A percentile compares a stretch with the other conserved stretches of the same genome.
Evolutionary conservation across 176 grass and related monocot genomes (phyloP).

Genomic region (Carex pumila): DNA sequence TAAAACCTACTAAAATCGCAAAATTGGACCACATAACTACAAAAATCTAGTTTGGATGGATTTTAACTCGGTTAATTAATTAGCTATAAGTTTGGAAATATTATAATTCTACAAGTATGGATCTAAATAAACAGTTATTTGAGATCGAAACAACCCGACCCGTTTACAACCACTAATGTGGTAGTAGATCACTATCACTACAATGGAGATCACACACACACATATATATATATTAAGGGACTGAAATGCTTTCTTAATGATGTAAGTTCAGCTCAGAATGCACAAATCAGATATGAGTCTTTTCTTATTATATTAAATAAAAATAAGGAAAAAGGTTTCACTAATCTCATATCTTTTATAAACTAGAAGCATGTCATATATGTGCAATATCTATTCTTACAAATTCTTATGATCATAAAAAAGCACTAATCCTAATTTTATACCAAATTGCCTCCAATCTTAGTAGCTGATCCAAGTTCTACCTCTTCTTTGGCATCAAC

Average conservation of each 20-base stretch:
- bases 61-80: too few species aligned
- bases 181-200: not conserved
- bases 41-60: too few species aligned
- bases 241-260: not conserved
- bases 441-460: slow-evolving; percentile 27
- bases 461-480: slow-evolving; percentile 14
- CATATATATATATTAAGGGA: not conserved
- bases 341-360: not conserved
- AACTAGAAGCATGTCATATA: not conserved
- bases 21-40: too few species aligned
- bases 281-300: not conserved
- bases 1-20: too few species aligned
- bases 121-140: too few species aligned
- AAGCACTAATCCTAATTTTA: slow-evolving; percentile 15
- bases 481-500: slow-evolving; percentile 20
- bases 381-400: not conserved
- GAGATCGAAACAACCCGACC: too few species aligned
- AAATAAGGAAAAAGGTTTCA: not conserved
- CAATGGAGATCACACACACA: not conserved
- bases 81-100: too few species aligned
- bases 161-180: too few species aligned
- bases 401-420: not conserved
- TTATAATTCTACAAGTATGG: too few species aligned
- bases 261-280: not conserved
- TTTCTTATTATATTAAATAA: not conserved